Base-by-base conservation (phyloP, 2,329 filamentous ascomycete species). In the Lachnellula cervina region DNA sequence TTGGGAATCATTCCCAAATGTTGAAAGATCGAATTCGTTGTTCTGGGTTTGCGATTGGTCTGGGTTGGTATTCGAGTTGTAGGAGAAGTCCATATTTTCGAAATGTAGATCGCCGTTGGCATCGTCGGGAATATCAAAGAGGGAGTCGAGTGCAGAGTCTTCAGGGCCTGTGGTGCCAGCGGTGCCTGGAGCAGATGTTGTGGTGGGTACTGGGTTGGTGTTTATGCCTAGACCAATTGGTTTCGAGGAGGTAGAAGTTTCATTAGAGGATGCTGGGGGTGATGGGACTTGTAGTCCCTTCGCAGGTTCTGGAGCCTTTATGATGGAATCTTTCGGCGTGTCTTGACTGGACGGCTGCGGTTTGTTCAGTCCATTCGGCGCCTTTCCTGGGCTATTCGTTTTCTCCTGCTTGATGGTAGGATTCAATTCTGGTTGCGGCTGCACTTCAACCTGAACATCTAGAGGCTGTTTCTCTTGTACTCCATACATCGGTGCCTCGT, bases 1-100 rank as follows among this genome's bases (percentile, higher is more conserved):
- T 69, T 38, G 75, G 67, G 6, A 73, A 63, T 52, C 52, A 43
- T 61, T 64, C 28, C 65, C 66, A 58, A 69, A 69, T 9, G 59
- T 66, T 2, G 64, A 66, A 4, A 69, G 56, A 54, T 70, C 68
- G 45, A 69, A 67, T 9, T 67, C 63, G 13, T 58, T 60, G 49
- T 54, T 62, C 42, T 67, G 60, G 44, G 59, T 55, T 40, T 66
- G 63, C 13, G 61, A 56, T 40, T 59, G 52, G 19, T 60, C 58
- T 13, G 57, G 58, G 35, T 59, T 53, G 14, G 53, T 51, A 25
- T 51, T 55, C 13, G 59, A 37, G 13, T 60, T 59, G 14, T 61
- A 56, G 21, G 59, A 59, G 51, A 66, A 69, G 45, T 70, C 64
- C 55, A 67, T 64, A 42, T 54, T 56, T 21, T 64, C 65, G 16